Evolutionary conservation across 2,329 filamentous ascomycete species (phyloP).

Genomic region (Aspergillus chevalieri): DNA sequence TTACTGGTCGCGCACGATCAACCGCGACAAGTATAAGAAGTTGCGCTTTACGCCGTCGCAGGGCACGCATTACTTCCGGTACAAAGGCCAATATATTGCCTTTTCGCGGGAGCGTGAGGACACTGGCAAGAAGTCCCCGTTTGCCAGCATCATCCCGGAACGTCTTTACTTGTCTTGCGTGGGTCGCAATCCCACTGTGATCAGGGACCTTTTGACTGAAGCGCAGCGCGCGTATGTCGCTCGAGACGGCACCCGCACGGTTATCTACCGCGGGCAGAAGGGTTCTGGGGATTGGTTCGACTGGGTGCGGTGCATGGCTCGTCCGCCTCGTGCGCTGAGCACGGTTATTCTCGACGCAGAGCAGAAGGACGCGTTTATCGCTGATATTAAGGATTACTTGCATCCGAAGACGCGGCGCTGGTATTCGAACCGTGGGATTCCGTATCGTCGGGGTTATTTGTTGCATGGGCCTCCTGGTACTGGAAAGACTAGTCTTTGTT

Average conservation of each 20-base stretch:
- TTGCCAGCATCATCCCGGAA: slow-evolving; percentile 13
- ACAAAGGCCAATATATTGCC: slow-evolving; percentile 49
- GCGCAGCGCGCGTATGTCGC: slow-evolving; percentile 32
- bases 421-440: slow-evolving; percentile 77
- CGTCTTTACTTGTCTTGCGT: slow-evolving; percentile 29
- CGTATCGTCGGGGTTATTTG: slow-evolving; percentile 77
- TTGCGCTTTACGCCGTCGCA: slow-evolving; percentile 59
- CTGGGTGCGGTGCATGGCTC: slow-evolving; percentile 35
- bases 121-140: slow-evolving; percentile 11
- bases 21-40: slow-evolving; percentile 29
- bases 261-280: slow-evolving; percentile 34
- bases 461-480: slow-evolving; percentile 75
- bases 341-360: slow-evolving; percentile 49
- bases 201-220: slow-evolving; percentile 30
- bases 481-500: slow-evolving; percentile 67
- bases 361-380: slow-evolving; percentile 46
- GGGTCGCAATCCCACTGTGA: slow-evolving; percentile 27
- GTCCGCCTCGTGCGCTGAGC: slow-evolving; percentile 47
- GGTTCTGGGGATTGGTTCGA: slow-evolving; percentile 11
- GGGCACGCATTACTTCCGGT: slow-evolving; percentile 65
- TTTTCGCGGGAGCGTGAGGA: slow-evolving; percentile 26
- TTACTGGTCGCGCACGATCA: slow-evolving; percentile 37
- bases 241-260: slow-evolving; percentile 29
- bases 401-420: slow-evolving; percentile 54
- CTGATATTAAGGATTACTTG: slow-evolving; percentile 53